Base-by-base conservation (phyloP, 106 monocot species). In the Chionographis japonica region DNA sequence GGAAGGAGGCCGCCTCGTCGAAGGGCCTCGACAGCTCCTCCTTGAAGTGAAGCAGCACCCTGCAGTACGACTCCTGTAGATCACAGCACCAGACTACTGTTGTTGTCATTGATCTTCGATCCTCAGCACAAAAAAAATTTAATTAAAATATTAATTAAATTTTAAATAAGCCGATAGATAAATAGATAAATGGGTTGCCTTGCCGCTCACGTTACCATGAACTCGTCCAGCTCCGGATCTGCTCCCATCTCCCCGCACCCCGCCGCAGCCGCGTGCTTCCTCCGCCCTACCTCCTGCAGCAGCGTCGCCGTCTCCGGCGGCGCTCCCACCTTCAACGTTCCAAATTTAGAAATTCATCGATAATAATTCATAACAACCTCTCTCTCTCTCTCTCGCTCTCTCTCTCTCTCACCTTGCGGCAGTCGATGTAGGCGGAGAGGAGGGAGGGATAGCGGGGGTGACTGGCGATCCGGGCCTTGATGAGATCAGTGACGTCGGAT, bases 191-290 rank as follows among this genome's bases (percentile, higher is more conserved):
- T 27, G 27, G 0, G 27, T 27, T 27, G 27, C 27, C 27, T 27
- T 27, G 27, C 27, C 27, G 27, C 27, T 27, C 27, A 27, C 27
- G 27, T 27, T 63, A 89, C 97, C 97, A 98, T 98, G 79, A 98
- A 98, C 66, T 92, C 77, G 58, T 98, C 97, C 18, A 98, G 90
- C 75, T 98, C 97, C 12, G 92, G 97, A 77, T 98, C 97, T 11
- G 79, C 63, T 4, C 87, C 90, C n/a, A 93, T 75, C 69, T 83
- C 74, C 4, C 42, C 50, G 19, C 37, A 27, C 0, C 46, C 58
- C 39, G 14, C 53, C 27, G 41, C 17, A 17, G 57, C 62, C 3
- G 65, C 12, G 52, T 56, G 59, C 38, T 68, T 72, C 50, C 70
- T 83, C 68, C 65, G 63, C 37, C 61, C 73, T 51, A 92, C 81